Evolutionary conservation across 352 stramenopile genomes (phyloP).

Genomic region (Blastocystis sp.): DNA sequence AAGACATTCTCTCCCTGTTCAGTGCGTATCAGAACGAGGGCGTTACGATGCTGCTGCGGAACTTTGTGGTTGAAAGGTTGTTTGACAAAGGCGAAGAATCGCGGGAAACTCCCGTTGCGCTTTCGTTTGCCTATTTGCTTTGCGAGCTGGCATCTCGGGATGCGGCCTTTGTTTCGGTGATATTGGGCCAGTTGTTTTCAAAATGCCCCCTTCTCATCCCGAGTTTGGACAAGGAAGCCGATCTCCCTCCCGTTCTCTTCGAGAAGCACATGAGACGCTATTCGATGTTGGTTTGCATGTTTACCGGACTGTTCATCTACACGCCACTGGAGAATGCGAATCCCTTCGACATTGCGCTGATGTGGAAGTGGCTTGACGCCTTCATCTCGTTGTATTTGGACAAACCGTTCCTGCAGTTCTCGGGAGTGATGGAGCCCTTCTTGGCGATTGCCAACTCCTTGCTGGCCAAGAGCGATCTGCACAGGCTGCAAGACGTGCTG

Average conservation of each 20-base stretch:
- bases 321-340: background rate
- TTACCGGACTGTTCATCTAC: conserved; percentile 5
- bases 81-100: conserved; percentile 7
- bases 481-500: background rate
- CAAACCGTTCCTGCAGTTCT: background rate
- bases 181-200: conserved; percentile 5
- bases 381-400: background rate
- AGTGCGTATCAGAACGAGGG: background rate
- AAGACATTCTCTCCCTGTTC: background rate
- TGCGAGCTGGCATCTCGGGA: background rate
- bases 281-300: background rate
- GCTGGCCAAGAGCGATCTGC: background rate
- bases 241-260: background rate
- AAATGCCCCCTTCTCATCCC: background rate
- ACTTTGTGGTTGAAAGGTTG: background rate
- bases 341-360: background rate
- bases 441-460: background rate
- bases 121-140: background rate
- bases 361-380: background rate
- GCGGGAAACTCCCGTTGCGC: background rate
- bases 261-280: background rate
- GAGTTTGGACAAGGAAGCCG: too few relatives aligned
- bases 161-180: background rate
- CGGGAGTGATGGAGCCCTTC: background rate
- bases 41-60: background rate